Evolutionary conservation across 805 yeast genomes (phyloP).

Genomic region (Saccharomycopsis guyanensis): DNA sequence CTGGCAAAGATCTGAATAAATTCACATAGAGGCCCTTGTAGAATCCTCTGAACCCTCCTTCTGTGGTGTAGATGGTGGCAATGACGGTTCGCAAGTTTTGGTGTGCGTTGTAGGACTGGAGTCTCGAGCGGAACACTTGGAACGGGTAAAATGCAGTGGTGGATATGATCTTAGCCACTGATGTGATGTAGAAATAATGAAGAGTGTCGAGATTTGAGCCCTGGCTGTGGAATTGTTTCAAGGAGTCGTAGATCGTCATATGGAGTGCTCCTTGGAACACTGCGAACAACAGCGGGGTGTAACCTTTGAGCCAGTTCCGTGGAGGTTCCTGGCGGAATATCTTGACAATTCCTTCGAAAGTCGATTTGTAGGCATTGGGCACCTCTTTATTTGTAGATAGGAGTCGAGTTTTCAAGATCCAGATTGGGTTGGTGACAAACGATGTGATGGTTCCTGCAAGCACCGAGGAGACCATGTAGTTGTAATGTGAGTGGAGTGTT

Average conservation of each 20-base stretch:
- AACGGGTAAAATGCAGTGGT: slow-evolving; percentile 71
- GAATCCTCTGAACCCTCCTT: slow-evolving; percentile 59
- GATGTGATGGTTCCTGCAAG: slow-evolving; percentile 73
- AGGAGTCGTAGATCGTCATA: slow-evolving; percentile 74
- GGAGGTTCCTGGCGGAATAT: slow-evolving; percentile 52
- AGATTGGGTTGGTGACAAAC: slow-evolving; percentile 78
- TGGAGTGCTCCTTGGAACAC: slow-evolving; percentile 89
- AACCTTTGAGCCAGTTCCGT: slow-evolving; percentile 62
- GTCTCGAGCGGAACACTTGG: slow-evolving; percentile 70
- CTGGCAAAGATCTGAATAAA: slow-evolving; percentile 77
- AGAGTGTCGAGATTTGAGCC: slow-evolving; percentile 32
- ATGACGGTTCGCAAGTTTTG: slow-evolving; percentile 2
- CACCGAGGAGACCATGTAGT: slow-evolving; percentile 49
- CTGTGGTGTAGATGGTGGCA: slow-evolving; percentile 20
- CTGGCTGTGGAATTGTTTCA: slow-evolving; percentile 37
- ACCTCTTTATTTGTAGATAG: slow-evolving; percentile 41
- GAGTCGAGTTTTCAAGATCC: slow-evolving; percentile 92
- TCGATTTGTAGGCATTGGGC: slow-evolving; percentile 50
- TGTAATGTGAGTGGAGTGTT: slow-evolving; percentile 23
- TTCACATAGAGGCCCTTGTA: slow-evolving; percentile 82
- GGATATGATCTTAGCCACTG: slow-evolving; percentile 60
- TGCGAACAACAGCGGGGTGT: slow-evolving; percentile 66
- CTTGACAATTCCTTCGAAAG: slow-evolving; percentile 44
- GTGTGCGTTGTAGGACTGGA: slow-evolving; percentile 45
- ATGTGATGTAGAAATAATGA: slow-evolving; percentile 61